These are phyloP conservation scores for Aurifilum marmelostoma DNA, from an alignment of 2,329 filamentous ascomycete genomes.

Conservation along the genomic window DNA sequence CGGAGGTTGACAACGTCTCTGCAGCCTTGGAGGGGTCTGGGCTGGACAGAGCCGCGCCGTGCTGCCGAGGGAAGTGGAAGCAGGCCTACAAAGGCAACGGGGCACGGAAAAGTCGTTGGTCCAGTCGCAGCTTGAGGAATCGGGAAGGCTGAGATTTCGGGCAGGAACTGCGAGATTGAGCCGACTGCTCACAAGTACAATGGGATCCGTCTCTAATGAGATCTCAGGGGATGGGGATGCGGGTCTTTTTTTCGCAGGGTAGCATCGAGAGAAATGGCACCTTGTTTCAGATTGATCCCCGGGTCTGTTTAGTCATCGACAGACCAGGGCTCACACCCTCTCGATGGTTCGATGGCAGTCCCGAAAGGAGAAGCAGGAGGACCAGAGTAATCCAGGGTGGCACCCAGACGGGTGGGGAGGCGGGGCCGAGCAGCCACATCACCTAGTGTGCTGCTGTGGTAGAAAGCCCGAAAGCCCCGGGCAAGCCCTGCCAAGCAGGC, in stretches of 20 bases:
- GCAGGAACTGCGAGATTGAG: conserved; percentile 11
- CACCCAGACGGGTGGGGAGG: conserved; percentile 10
- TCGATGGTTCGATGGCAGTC: conserved; percentile 14
- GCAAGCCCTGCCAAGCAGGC: not conserved
- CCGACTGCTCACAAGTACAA: not conserved
- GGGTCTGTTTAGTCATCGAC: conserved; percentile 21
- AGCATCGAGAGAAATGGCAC: conserved; percentile 27
- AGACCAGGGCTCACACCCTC: conserved; percentile 13
- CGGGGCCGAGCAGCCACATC: conserved; percentile 10
- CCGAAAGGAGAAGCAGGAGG: not conserved
- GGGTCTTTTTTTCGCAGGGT: conserved; percentile 22
- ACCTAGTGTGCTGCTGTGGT: not conserved
- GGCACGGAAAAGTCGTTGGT: not conserved
- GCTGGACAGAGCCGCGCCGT: not conserved
- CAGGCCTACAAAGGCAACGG: not conserved
- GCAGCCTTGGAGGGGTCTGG: not conserved
- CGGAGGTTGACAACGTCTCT: not conserved
- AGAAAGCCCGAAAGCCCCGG: conserved; percentile 14
- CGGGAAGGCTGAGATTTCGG: conserved; percentile 7
- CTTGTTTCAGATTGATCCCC: conserved; percentile 29
- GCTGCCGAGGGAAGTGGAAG: not conserved
- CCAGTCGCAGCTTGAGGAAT: not conserved
- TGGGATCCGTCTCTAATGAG: conserved; percentile 5
- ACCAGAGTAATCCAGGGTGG: conserved; percentile 6
- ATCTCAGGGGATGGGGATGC: conserved; percentile 18